Base-by-base conservation (phyloP, 2,329 filamentous ascomycete species). In the Diaporthe aspalathi region DNA sequence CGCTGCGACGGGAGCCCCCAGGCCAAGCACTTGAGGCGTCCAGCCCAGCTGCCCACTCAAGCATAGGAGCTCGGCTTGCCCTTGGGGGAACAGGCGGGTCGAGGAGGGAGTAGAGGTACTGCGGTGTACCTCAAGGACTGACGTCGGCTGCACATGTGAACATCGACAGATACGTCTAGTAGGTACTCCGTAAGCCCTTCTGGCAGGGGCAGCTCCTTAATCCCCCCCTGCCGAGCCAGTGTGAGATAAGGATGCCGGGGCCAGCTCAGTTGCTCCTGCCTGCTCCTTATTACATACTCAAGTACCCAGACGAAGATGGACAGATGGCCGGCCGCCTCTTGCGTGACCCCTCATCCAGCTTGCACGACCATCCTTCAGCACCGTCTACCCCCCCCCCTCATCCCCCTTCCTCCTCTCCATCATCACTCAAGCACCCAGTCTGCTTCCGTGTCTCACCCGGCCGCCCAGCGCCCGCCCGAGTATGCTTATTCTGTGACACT, bases 271-370 rank as follows among this genome's bases (percentile, higher is more conserved):
- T 5, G 53, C 29, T 24, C 53, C 20, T 38, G 49, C 49, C 22
- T 50, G 20, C 11, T 35, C 32, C 32, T 5, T 35, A 12, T 24
- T 12, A 8, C n/a, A n/a, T n/a, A n/a, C n/a, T n/a, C n/a, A n/a
- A n/a, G n/a, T n/a, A n/a, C n/a, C n/a, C n/a, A n/a, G n/a, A n/a
- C n/a, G n/a, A n/a, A n/a, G n/a, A 53, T 16, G 14, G 14, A 29
- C 35, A 20, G 8, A n/a, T n/a, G 32, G 17, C 32, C 12, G 40
- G 24, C 40, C 40, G 14, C 24, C 57, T 49, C 57, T n/a, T 3
- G 22, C 45, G 29, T 65, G 60, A 65, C 60, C 60, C 60, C 60
- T 65, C 60, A 50, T 22, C 16, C 45, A 24, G 60, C 43, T 38
- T 63, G 20, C 45, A 65, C 45, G 16, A 50, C 43, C 60, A 38